Percentiles rank a stretch among this genome's conserved stretches.
Evolutionary conservation across 192 early-diverging fungal species (phyloP).

Genomic region (Rhizophlyctis rosea): DNA sequence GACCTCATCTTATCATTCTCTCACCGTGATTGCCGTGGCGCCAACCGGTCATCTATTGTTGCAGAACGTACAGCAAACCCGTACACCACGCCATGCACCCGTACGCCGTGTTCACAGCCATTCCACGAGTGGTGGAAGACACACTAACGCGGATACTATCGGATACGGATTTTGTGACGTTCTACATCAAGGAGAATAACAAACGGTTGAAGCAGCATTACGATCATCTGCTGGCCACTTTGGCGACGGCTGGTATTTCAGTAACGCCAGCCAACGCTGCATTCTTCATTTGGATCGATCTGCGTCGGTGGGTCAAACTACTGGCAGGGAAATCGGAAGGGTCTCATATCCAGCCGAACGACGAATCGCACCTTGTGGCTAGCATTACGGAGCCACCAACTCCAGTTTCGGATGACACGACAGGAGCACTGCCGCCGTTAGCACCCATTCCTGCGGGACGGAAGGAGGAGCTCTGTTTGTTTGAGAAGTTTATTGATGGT

Average conservation of each 20-base stretch:
- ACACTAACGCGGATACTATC: conserved; percentile 53
- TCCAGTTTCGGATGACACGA: too few species aligned
- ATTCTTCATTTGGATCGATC: conserved; percentile 71
- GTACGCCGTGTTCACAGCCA: conserved; percentile 54
- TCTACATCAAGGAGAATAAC: conserved; percentile 59
- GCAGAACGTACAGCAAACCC: conserved; percentile 8
- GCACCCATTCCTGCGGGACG: too few species aligned
- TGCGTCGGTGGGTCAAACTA: conserved; percentile 34
- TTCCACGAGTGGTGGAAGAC: conserved; percentile 59
- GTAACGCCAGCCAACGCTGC: conserved; percentile 64
- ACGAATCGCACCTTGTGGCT: too few species aligned
- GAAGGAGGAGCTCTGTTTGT: conserved; percentile 49
- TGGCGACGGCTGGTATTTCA: conserved; percentile 46
- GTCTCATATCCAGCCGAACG: conserved; percentile 13
- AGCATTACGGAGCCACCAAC: neutral
- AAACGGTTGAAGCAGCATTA: conserved; percentile 53
- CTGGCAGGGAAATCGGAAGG: neutral
- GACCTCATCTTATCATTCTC: conserved; percentile 38
- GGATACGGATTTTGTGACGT: conserved; percentile 55
- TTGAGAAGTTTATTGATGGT: conserved; percentile 39
- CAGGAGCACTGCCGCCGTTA: too few species aligned
- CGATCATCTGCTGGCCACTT: conserved; percentile 26
- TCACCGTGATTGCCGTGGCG: conserved; percentile 36
- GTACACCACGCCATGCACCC: conserved; percentile 12
- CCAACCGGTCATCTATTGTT: conserved; percentile 14